A percentile compares a stretch with the other conserved stretches of the same genome.
phyloP scores from a whole-genome alignment of 2,329 filamentous ascomycete genomes.

The Furcasterigmium furcatum region DNA sequence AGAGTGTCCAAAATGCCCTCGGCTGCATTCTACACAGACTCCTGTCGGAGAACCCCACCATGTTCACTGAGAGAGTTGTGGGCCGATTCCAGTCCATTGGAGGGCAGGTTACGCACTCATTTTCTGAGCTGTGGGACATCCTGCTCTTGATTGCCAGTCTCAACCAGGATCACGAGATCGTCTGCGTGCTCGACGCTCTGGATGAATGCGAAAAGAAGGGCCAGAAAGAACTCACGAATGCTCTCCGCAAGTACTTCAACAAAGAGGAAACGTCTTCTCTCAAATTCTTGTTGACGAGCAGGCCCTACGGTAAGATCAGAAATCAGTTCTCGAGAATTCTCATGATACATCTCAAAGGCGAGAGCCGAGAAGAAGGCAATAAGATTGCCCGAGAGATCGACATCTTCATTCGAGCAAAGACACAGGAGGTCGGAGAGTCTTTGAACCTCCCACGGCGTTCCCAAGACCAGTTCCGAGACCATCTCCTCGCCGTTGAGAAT shows the following conservation, averaged over 20 bases:
- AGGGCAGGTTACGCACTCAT: conserved; percentile 14
- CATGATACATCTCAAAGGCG: conserved; percentile 15
- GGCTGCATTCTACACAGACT: conserved; percentile 34
- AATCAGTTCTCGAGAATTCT: conserved; percentile 8
- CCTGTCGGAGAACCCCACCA: conserved; percentile 17
- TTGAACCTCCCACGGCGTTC: not conserved
- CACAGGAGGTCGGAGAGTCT: conserved; percentile 5
- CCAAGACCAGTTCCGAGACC: conserved; percentile 4
- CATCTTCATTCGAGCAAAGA: conserved; percentile 12
- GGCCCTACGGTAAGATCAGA: conserved; percentile 21
- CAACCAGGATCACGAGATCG: conserved; percentile 14
- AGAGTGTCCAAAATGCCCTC: conserved; percentile 21
- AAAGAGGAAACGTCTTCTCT: conserved; percentile 11
- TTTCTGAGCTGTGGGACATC: conserved; percentile 25
- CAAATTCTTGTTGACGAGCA: conserved; percentile 32
- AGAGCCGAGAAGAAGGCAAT: conserved; percentile 8
- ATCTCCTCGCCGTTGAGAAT: conserved; percentile 12
- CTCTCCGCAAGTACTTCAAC: conserved; percentile 19
- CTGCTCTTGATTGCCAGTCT: conserved; percentile 14
- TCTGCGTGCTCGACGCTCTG: conserved; percentile 36
- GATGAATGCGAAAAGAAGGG: conserved; percentile 30
- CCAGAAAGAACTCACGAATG: conserved; percentile 14
- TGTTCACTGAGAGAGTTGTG: conserved; percentile 17
- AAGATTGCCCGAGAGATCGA: conserved; percentile 17
- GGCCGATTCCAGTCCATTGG: conserved; percentile 14